A percentile compares a stretch with the other conserved stretches of the same genome.
phyloP scores from a whole-genome alignment of 495 filamentous ascomycete species.

The Rhizodiscina lignyota region DNA sequence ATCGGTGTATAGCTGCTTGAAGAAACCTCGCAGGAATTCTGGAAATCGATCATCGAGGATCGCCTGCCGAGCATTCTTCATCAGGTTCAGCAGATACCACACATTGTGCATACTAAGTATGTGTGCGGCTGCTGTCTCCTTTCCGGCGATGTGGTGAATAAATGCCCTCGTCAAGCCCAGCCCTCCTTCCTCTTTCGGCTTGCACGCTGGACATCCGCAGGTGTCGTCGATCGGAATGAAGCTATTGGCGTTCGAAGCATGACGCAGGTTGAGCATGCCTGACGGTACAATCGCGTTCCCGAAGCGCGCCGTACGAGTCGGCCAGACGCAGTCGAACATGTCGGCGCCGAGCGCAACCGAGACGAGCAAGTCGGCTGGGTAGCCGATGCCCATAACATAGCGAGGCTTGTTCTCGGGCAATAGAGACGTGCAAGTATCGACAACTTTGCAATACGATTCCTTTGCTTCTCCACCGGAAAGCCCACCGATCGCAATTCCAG shows the following conservation, averaged over 20 bases:
- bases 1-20: constrained; percentile 49
- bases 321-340: constrained; percentile 99
- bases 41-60: constrained; percentile 75
- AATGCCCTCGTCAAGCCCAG: constrained; percentile 78
- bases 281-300: constrained; percentile 76
- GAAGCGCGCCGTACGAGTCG: constrained; percentile 87
- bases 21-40: constrained; percentile 62
- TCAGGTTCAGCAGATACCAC: constrained; percentile 69
- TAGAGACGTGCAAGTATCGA: constrained; percentile 68
- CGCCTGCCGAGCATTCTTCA: constrained; percentile 55
- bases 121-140: constrained; percentile 93
- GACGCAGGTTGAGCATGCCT: constrained; percentile 70
- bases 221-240: constrained; percentile 68
- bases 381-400: constrained; percentile 97
- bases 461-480: constrained; percentile 74
- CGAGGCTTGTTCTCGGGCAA: constrained; percentile 82
- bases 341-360: constrained; percentile 86
- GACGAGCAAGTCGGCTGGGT: constrained; percentile 87
- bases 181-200: constrained; percentile 35
- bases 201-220: constrained; percentile 68
- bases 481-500: constrained; percentile 91
- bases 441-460: constrained; percentile 42
- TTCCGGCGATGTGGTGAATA: constrained; percentile 77
- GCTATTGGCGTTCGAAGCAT: constrained; percentile 58
- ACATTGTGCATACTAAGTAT: constrained; percentile 92